These are phyloP conservation scores for Chlamydomonas sp. DNA, from an alignment of 139 green algal species.

Conservation along the genomic window DNA sequence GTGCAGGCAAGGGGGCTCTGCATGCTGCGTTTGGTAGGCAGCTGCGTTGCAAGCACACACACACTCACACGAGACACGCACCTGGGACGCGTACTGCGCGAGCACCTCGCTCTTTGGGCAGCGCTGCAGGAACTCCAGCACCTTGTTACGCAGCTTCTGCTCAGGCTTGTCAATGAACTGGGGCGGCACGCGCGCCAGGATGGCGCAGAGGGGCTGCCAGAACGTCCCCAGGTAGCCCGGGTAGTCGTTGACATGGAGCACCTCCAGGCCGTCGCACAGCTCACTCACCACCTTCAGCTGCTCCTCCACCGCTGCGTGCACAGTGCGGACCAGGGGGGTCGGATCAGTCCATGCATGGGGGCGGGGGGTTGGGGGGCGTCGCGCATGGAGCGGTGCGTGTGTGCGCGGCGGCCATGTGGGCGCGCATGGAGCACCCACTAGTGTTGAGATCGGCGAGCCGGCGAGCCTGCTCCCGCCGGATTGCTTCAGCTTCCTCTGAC, in stretches of 20 bases:
- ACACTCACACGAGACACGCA: too few species aligned
- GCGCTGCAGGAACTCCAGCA: constrained; percentile 66
- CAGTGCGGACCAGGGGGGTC: not conserved
- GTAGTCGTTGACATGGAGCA: constrained; percentile 54
- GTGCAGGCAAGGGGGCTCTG: too few species aligned
- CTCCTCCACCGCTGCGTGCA: constrained; percentile 35
- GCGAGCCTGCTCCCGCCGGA: too few species aligned
- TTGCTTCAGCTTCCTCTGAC: too few species aligned
- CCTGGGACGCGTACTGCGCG: constrained; percentile 44
- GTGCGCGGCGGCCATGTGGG: too few species aligned
- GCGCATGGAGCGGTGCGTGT: too few species aligned
- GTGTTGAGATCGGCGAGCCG: too few species aligned
- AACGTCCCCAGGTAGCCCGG: constrained; percentile 46
- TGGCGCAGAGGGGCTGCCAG: constrained; percentile 51
- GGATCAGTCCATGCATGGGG: not conserved
- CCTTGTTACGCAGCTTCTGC: constrained; percentile 59
- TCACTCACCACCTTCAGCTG: constrained; percentile 43
- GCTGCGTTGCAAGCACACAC: too few species aligned
- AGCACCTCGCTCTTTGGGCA: constrained; percentile 68
- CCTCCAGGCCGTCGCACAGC: constrained; percentile 60
- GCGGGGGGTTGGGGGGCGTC: too few species aligned
- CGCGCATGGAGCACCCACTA: too few species aligned
- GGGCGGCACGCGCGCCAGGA: constrained; percentile 43
- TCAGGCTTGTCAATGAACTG: constrained; percentile 36
- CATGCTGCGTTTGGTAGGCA: too few species aligned